phyloP scores from a whole-genome alignment of 2,329 filamentous ascomycete genomes.

The Cercospora janseana region DNA sequence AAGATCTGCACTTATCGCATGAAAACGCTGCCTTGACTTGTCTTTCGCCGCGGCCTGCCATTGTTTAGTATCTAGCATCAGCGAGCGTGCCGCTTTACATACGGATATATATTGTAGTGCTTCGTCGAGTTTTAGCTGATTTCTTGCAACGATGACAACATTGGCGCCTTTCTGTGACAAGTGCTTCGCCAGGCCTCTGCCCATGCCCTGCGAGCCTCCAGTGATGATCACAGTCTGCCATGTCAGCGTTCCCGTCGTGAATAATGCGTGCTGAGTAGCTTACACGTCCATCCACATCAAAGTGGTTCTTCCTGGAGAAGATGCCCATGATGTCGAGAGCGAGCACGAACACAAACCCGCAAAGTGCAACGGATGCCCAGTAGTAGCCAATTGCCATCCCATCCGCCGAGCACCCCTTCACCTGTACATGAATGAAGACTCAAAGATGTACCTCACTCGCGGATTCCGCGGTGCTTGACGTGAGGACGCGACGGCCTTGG shows the following conservation, averaged over 20 bases:
- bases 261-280: slow-evolving; percentile 22
- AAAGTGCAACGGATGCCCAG: slow-evolving; percentile 39
- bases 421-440: too few species aligned
- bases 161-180: slow-evolving; percentile 82
- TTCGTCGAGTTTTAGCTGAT: slow-evolving; percentile 67
- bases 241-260: slow-evolving; percentile 9
- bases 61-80: slow-evolving; percentile 1
- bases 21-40: slow-evolving; percentile 70
- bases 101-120: slow-evolving; percentile 65
- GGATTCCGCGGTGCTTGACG: too few species aligned
- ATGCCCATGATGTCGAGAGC: slow-evolving; percentile 62
- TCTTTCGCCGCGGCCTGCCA: slow-evolving; percentile 63
- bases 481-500: neutral
- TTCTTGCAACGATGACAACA: slow-evolving; percentile 80
- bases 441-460: too few species aligned
- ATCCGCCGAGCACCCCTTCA: too few species aligned
- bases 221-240: slow-evolving; percentile 80
- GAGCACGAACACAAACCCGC: slow-evolving; percentile 40
- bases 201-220: slow-evolving; percentile 91
- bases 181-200: slow-evolving; percentile 68
- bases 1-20: slow-evolving; percentile 80
- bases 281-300: slow-evolving; percentile 83
- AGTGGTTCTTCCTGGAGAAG: slow-evolving; percentile 67
- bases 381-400: slow-evolving; percentile 41
- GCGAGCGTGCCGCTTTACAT: neutral